Base-by-base conservation (phyloP, 1,139 yeast genomes). In the Debaryomyces nepalensis region DNA sequence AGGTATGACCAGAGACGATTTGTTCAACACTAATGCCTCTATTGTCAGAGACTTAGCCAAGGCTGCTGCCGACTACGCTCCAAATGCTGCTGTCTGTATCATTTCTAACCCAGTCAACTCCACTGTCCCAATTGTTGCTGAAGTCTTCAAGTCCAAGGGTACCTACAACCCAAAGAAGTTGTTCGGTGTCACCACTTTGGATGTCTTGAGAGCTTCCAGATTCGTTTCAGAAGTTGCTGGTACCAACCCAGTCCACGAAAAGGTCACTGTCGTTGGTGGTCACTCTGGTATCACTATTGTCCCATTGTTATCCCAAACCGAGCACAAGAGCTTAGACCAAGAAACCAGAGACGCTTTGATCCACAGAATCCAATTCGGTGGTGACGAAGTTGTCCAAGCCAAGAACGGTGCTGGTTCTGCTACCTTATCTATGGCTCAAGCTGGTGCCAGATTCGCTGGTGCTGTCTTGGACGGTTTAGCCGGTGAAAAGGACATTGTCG, bases 41-140 rank as follows among this genome's bases (percentile, higher is more conserved):
- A 91, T 91, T 66, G 90, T 91, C 44, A 77, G 86, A 54, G 91
- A 83, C 64, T 75, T 91, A 58, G 91, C 95, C 51, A 81, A 79
- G 64, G 88, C 87, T 40, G 82, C 87, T 57, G 95, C 95, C 39
- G 77, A 78, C 44, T 61, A 70, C 68, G 77, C 85, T 43, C 96
- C 96, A 55, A 70, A 80, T 48, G 95, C 96, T 26, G 82, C 84
- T 51, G 74, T 88, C 26, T 74, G 84, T 55, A 78, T 91, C 55
- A 90, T 91, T 61, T 85, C 97, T 45, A 91, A 91, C 80, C 98
- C 98, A 40, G 96, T 91, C 59, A 91, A 91, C 81, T 88, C 97
- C 38, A 87, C 96, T 26, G 96, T 91, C 38, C 97, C 97, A 47
- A 86, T 91, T 61, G 91, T 89, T 52, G 91, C 91, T 47, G 91